A percentile compares a stretch with the other conserved stretches of the same genome.
Evolutionary conservation across 1,284 basidiomycete genomes (phyloP).

Genomic region (Ustilago esculenta): DNA sequence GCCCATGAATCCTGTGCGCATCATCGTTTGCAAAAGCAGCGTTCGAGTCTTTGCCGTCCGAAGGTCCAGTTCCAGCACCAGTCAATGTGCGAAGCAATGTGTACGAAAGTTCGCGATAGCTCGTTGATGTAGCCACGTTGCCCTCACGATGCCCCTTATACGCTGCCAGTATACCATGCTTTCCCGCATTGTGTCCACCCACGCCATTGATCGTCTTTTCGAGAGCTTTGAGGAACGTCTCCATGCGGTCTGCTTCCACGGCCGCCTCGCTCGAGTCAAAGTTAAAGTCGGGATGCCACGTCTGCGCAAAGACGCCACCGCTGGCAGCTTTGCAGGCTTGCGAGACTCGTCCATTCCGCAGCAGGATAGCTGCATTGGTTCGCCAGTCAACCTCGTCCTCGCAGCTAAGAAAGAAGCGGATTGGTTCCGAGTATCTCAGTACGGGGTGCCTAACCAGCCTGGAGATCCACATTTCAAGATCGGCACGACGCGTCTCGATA

Average conservation of each 20-base stretch:
- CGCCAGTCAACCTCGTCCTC: conserved; percentile 46
- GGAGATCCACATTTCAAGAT: conserved; percentile 80
- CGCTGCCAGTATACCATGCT: conserved; percentile 40
- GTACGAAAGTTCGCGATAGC: conserved; percentile 53
- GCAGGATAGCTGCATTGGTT: conserved; percentile 4
- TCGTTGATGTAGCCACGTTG: conserved; percentile 21
- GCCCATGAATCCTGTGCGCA: conserved; percentile 69
- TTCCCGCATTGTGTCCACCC: conserved; percentile 33
- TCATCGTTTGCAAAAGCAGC: conserved; percentile 76
- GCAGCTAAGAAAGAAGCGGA: conserved; percentile 77
- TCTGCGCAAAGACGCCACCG: conserved; percentile 75
- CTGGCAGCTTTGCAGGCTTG: too few species aligned
- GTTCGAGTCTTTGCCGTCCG: neutral
- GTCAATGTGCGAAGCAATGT: conserved; percentile 51
- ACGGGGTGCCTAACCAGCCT: conserved; percentile 80
- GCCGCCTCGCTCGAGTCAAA: conserved; percentile 70
- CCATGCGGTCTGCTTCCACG: conserved; percentile 38
- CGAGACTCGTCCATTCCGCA: conserved; percentile 10
- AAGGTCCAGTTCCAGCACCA: conserved; percentile 35
- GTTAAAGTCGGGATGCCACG: conserved; percentile 85
- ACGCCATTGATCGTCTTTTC: conserved; percentile 51
- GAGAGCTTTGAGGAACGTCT: conserved; percentile 31
- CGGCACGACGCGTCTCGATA: conserved; percentile 80
- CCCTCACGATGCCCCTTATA: conserved; percentile 34
- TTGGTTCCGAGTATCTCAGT: conserved; percentile 78